Percentiles rank a stretch among this genome's conserved stretches.
These are phyloP conservation scores for Setaria viridis DNA, from an alignment of 202 grass and related monocot genomes.

Conservation along the genomic window DNA sequence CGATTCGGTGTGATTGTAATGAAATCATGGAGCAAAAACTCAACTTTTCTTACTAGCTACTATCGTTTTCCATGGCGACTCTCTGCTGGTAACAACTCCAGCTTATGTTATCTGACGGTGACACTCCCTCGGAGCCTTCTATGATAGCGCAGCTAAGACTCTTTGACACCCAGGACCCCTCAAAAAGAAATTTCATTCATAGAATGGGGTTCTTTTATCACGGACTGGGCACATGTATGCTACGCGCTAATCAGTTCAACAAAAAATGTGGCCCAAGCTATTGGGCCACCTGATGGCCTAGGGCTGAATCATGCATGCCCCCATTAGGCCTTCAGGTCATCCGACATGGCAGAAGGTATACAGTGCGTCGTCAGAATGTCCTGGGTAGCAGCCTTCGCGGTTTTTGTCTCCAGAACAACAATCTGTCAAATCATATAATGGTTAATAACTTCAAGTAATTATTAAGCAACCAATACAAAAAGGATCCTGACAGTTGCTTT, in stretches of 20 bases:
- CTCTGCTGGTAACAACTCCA: constrained; percentile 16
- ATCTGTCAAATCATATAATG: constrained; percentile 67
- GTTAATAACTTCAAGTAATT: constrained; percentile 5
- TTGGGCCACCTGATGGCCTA: constrained; percentile 28
- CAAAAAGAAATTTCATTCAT: constrained; percentile 12
- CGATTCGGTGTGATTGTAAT: constrained; percentile 34
- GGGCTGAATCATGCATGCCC: constrained; percentile 26
- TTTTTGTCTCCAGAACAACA: constrained; percentile 87
- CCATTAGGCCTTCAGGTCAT: constrained; percentile 79
- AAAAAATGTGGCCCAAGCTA: constrained; percentile 33
- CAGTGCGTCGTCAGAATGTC: constrained; percentile 92
- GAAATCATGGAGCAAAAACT: constrained; percentile 24
- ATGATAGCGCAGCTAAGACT: not conserved
- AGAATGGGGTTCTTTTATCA: constrained; percentile 34
- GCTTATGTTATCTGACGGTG: constrained; percentile 30
- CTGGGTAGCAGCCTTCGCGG: constrained; percentile 87
- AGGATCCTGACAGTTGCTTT: not conserved
- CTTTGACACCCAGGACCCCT: constrained; percentile 10
- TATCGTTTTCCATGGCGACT: constrained; percentile 38
- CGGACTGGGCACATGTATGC: constrained; percentile 16
- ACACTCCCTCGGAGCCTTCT: not conserved
- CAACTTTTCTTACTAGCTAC: constrained; percentile 21
- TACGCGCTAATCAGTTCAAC: constrained; percentile 19
- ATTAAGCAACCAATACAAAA: constrained; percentile 16
- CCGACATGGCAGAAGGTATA: constrained; percentile 89